Evolutionary conservation across 2,329 filamentous ascomycete species (phyloP), one percentile per base, ranked within the genome.

Genomic region (Paraphoma sp.): DNA sequence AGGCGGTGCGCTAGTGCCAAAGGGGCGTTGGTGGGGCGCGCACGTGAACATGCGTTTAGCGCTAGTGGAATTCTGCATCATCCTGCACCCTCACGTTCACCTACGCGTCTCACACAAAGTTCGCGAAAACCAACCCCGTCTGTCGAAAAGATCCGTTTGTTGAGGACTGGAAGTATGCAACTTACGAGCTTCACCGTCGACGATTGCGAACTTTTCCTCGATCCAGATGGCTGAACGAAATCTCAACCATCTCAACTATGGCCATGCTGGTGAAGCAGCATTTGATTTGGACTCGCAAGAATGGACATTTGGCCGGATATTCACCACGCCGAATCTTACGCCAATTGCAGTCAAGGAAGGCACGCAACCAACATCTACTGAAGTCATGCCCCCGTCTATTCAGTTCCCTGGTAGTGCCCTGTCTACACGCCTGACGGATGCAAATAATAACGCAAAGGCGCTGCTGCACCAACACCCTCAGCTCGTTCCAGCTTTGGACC

Each of bases 151-250:
- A 36, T 14, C 33, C 9, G 9, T 14, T 14, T 10, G 14, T 36
- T 14, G 33, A 36, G 33, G 10, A 36, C 14, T 14, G 10, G 33
- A 70, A 70, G 56, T 54, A 76, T 76, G 71, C 62, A 64, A 55
- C 60, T 52, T 51, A 49, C 18, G 38, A 51, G 44, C 46, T 29
- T 17, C 31, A 38, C 41, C 43, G 43, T 49, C 45, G 51, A 59
- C 41, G 53, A 65, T 47, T 56, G 58, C 57, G 61, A 53, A 62
- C 57, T 54, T 54, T 33, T 56, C 50, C 63, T 66, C 69, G 78
- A 78, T 74, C 82, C 84, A 67, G 78, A 87, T 87, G 85, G 83
- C 82, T 87, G 82, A 87, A 53, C 75, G 74, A 51, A 72, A 77
- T 41, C 70, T 77, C 38, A 78, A 76, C 64, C 78, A 83, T 75